Evolutionary conservation across 73 alveolate genomes (phyloP).

Genomic region (Paramecium primaurelia): DNA sequence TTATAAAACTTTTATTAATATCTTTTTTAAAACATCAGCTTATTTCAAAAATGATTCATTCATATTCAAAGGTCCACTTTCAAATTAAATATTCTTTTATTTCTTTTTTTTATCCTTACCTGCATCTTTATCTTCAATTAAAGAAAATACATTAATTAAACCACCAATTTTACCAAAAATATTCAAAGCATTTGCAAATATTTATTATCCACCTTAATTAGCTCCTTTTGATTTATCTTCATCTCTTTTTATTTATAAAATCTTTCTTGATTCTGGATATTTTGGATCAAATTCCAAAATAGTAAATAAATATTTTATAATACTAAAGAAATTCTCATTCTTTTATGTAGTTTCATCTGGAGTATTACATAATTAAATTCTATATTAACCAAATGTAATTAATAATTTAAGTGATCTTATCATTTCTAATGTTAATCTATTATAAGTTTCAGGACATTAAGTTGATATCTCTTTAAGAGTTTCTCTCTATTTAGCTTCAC

Average conservation of each 20-base stretch:
- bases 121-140: slow-evolving; percentile 21
- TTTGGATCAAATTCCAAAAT: slow-evolving; percentile 58
- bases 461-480: not conserved
- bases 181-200: not conserved
- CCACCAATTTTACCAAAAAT: not conserved
- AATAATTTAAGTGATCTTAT: slow-evolving; percentile 35
- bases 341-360: not conserved
- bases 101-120: slow-evolving; percentile 51
- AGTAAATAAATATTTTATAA: not conserved
- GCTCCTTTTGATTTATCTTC: slow-evolving; percentile 40
- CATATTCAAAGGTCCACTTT: slow-evolving; percentile 21
- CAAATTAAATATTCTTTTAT: not conserved
- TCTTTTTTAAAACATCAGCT: slow-evolving; percentile 56
- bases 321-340: slow-evolving; percentile 35
- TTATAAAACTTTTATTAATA: slow-evolving; percentile 14
- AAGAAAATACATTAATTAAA: slow-evolving; percentile 28
- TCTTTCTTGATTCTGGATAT: slow-evolving; percentile 60
- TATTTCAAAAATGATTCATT: slow-evolving; percentile 45
- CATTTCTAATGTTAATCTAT: slow-evolving; percentile 49
- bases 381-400: slow-evolving; percentile 44
- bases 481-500: slow-evolving; percentile 14
- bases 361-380: not conserved
- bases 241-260: slow-evolving; percentile 24
- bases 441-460: slow-evolving; percentile 23
- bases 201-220: not conserved